A percentile compares a stretch with the other conserved stretches of the same genome.
phyloP scores from a whole-genome alignment of 2,329 filamentous ascomycete species.

The Pleurostoma richardsiae region DNA sequence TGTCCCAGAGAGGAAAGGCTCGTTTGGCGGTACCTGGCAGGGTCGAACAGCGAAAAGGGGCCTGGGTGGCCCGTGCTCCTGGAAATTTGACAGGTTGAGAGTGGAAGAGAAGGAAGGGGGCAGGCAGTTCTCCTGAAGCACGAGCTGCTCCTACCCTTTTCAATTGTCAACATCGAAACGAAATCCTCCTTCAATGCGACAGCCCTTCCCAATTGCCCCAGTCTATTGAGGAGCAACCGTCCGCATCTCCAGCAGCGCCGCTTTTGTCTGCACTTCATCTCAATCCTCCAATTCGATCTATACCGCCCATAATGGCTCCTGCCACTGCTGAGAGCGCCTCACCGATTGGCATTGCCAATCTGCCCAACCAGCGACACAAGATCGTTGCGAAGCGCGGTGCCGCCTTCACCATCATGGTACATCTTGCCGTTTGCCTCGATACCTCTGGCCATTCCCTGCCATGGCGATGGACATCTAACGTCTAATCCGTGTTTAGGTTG shows the following conservation, averaged over 20 bases:
- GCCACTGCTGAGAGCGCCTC: slow-evolving; percentile 55
- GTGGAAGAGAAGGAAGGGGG: too few relatives aligned
- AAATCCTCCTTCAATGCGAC: not conserved
- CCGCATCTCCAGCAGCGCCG: too few relatives aligned
- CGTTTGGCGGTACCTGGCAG: not conserved
- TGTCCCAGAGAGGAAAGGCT: not conserved
- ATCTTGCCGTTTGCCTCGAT: slow-evolving; percentile 12
- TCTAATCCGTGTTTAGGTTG: slow-evolving; percentile 58
- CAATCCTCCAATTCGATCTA: too few relatives aligned
- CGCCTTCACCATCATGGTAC: slow-evolving; percentile 98
- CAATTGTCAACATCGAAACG: slow-evolving; percentile 18
- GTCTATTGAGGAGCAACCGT: too few relatives aligned
- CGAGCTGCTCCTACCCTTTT: slow-evolving; percentile 16
- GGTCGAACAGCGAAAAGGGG: not conserved
- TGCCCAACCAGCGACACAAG: slow-evolving; percentile 71
- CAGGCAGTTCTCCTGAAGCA: slow-evolving; percentile 27
- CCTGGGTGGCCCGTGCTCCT: slow-evolving; percentile 16
- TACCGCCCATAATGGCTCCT: slow-evolving; percentile 46
- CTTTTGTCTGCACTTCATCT: too few relatives aligned
- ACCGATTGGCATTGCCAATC: slow-evolving; percentile 70
- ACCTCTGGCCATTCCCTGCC: not conserved
- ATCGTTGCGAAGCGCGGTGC: slow-evolving; percentile 82
- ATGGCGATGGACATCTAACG: not conserved
- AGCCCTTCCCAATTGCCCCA: not conserved
- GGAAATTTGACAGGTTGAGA: slow-evolving; percentile 30